phyloP scores from a whole-genome alignment of 1,284 basidiomycete species.

The Leccinum solheimii region DNA sequence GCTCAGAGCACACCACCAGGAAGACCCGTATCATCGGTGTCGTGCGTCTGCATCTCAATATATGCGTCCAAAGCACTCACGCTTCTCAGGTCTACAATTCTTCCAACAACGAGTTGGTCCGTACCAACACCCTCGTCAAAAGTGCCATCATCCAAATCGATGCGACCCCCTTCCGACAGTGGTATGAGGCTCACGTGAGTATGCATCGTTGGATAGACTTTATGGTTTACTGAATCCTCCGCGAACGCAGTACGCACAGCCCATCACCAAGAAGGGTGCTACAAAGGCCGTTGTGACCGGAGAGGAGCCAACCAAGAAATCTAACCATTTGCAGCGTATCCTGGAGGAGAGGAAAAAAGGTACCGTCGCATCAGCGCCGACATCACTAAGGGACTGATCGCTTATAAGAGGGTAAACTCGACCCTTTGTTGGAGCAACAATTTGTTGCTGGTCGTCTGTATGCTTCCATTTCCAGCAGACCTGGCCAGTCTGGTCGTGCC shows the following conservation, averaged over 20 bases:
- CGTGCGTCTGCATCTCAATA: constrained; percentile 53
- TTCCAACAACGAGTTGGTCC: constrained; percentile 98
- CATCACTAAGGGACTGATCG: constrained; percentile 5
- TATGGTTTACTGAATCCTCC: constrained; percentile 12
- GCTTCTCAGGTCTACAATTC: constrained; percentile 87
- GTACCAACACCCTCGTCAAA: constrained; percentile 97
- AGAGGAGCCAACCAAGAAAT: constrained; percentile 79
- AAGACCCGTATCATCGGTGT: constrained; percentile 96
- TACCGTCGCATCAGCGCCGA: constrained; percentile 33
- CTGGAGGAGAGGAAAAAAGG: constrained; percentile 89
- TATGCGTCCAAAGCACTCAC: constrained; percentile 13
- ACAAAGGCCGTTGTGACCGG: constrained; percentile 55
- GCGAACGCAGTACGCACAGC: constrained; percentile 77
- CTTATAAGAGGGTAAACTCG: constrained; percentile 79
- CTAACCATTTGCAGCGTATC: constrained; percentile 84
- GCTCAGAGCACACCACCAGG: constrained; percentile 84
- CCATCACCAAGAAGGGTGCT: constrained; percentile 75
- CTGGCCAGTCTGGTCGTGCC: constrained; percentile 90
- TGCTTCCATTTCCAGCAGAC: constrained; percentile 87
- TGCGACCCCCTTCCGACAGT: constrained; percentile 96
- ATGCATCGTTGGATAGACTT: background rate
- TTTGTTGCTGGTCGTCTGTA: constrained; percentile 89
- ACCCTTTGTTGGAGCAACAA: constrained; percentile 82
- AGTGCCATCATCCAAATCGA: constrained; percentile 93
- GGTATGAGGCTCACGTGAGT: constrained; percentile 95